Evolutionary conservation across 805 yeast genomes (phyloP).

Genomic region (Starmerella sirachaensis): DNA sequence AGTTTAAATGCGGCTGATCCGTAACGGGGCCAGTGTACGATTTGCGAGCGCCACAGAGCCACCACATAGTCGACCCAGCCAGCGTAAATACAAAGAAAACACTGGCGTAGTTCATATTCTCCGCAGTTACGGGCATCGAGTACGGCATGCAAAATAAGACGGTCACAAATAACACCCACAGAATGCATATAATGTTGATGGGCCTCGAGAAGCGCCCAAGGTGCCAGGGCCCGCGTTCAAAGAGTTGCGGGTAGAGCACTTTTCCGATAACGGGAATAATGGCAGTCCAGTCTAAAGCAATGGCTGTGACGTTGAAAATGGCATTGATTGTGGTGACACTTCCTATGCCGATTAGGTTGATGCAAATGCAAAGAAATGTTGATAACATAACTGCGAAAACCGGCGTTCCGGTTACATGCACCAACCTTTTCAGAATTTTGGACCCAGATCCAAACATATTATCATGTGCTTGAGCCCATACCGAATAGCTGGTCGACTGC

Average conservation of each 20-base stretch:
- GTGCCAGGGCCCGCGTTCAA: conserved; percentile 55
- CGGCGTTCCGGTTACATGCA: conserved; percentile 45
- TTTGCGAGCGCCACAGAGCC: too few species aligned
- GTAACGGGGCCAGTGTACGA: too few species aligned
- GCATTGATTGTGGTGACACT: conserved; percentile 50
- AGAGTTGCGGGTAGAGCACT: conserved; percentile 43
- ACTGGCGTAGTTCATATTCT: conserved; percentile 24
- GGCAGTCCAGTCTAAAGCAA: conserved; percentile 56
- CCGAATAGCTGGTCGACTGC: conserved; percentile 55
- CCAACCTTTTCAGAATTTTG: conserved; percentile 34
- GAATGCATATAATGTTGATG: conserved; percentile 16
- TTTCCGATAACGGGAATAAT: conserved; percentile 50
- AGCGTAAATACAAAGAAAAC: conserved; percentile 22
- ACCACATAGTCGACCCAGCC: too few species aligned
- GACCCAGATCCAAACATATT: conserved; percentile 45
- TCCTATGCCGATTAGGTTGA: conserved; percentile 51
- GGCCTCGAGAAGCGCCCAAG: conserved; percentile 36
- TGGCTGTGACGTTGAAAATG: conserved; percentile 60
- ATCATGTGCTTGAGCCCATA: conserved; percentile 69
- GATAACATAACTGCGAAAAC: conserved; percentile 48
- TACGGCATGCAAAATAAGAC: conserved; percentile 23
- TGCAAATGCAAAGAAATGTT: conserved; percentile 36
- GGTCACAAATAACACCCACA: conserved; percentile 22
- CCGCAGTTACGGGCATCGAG: conserved; percentile 20
- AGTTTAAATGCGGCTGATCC: too few species aligned